Evolutionary conservation across 2,329 filamentous ascomycete genomes (phyloP).

Genomic region (Arthroderma sp.): DNA sequence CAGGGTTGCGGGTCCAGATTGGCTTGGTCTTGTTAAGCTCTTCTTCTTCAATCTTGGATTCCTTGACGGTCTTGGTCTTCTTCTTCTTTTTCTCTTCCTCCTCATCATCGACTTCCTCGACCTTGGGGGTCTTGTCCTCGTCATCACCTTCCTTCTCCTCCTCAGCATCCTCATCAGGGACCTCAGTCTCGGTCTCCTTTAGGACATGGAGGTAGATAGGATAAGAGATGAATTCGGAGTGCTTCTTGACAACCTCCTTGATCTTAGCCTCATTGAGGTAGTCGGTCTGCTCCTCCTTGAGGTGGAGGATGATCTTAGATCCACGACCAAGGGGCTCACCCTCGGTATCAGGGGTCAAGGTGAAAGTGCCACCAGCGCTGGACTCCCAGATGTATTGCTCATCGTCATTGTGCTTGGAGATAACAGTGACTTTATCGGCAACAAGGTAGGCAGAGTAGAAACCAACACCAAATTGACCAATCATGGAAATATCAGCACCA

Average conservation of each 20-base stretch:
- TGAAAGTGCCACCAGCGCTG: slow-evolving; percentile 93
- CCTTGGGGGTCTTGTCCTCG: slow-evolving; percentile 83
- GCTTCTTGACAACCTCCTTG: slow-evolving; percentile 99
- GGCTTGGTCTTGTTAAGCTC: slow-evolving; percentile 99
- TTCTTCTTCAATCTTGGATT: slow-evolving; percentile 96
- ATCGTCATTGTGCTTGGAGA: slow-evolving; percentile 99
- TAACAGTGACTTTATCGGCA: slow-evolving; percentile 84
- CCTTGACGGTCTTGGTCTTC: slow-evolving; percentile 99
- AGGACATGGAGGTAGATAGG: slow-evolving; percentile 99
- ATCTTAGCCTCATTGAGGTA: slow-evolving; percentile 98
- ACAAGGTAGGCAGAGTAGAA: slow-evolving; percentile 99
- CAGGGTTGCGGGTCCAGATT: slow-evolving; percentile 97
- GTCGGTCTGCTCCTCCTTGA: slow-evolving; percentile 98
- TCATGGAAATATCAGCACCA: slow-evolving; percentile 99
- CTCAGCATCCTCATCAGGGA: slow-evolving; percentile 88
- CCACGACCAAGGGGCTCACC: slow-evolving; percentile 84
- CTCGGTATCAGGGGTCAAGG: slow-evolving; percentile 76
- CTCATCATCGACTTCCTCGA: slow-evolving; percentile 80
- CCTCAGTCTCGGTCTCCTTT: slow-evolving; percentile 99
- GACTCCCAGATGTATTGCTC: slow-evolving; percentile 99
- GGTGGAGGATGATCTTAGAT: slow-evolving; percentile 94
- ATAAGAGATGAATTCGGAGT: slow-evolving; percentile 99
- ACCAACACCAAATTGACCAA: slow-evolving; percentile 99
- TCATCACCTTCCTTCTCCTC: slow-evolving; percentile 46
- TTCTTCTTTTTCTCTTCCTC: slow-evolving; percentile 74